Evolutionary conservation across 2,329 filamentous ascomycete species (phyloP).

Genomic region (Ophiosphaerella korrae): DNA sequence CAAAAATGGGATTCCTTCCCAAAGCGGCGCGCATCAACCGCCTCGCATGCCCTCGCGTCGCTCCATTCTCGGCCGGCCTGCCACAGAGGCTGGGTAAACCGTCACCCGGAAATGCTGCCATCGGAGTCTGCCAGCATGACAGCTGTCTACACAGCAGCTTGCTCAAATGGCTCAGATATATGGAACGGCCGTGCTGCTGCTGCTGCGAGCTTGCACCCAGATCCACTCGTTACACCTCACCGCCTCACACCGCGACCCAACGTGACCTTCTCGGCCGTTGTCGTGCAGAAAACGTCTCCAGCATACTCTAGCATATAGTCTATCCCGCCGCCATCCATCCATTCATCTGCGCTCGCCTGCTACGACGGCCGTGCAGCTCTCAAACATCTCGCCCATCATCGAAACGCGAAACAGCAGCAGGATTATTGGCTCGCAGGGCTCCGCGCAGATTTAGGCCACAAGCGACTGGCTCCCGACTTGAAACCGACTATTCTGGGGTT

Average conservation of each 20-base stretch:
- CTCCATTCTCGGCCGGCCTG: slow-evolving; percentile 21
- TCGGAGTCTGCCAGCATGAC: slow-evolving; percentile 9
- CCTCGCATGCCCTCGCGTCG: slow-evolving; percentile 16
- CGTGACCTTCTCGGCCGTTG: slow-evolving; percentile 24
- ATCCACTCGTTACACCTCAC: slow-evolving; percentile 36
- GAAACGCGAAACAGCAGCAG: slow-evolving; percentile 36
- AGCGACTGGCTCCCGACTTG: slow-evolving; percentile 40
- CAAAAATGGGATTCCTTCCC: slow-evolving; percentile 15
- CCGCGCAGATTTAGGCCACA: slow-evolving; percentile 33
- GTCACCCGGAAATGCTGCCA: slow-evolving; percentile 42
- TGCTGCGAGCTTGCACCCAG: slow-evolving; percentile 39
- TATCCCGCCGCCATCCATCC: slow-evolving; percentile 8
- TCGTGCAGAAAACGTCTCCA: no score
- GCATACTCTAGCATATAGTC: no score
- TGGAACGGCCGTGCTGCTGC: slow-evolving; percentile 59
- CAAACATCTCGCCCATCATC: slow-evolving; percentile 38
- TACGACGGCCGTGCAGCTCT: slow-evolving; percentile 23
- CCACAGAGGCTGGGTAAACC: slow-evolving; percentile 40
- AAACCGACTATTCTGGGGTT: slow-evolving; percentile 44
- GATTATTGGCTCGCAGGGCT: slow-evolving; percentile 42
- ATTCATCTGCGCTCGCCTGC: not conserved
- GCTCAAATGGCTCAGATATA: slow-evolving; percentile 66
- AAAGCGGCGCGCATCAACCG: slow-evolving; percentile 10
- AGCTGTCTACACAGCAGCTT: slow-evolving; percentile 46
- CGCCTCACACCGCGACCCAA: slow-evolving; percentile 36